Base-by-base conservation (phyloP, 139 green algal species). In the Trebouxia sp. region DNA sequence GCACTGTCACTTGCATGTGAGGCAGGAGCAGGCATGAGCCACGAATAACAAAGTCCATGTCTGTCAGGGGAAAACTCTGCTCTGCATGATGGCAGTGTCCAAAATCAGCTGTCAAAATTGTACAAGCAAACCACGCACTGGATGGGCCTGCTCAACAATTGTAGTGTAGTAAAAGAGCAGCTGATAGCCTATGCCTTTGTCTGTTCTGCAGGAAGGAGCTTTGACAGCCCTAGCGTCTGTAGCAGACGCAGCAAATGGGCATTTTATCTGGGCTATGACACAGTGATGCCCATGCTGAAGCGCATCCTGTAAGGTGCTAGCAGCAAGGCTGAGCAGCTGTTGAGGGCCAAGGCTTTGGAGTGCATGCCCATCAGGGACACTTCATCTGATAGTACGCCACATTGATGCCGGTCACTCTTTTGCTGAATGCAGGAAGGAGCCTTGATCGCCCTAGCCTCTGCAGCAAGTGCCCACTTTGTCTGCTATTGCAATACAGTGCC, bases 261-360 rank as follows among this genome's bases (percentile, higher is more conserved):
- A 93, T 65, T 99, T 99, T 87, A 86, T 90, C 67, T 96, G 94
- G 80, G 88, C 82, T 92, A 92, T 43, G 86, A 87, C 75, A 55
- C 74, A 10, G 92, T 97, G 50, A 97, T 99, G 92, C 96, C 96
- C 38, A 92, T 96, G 84, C 90, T 99, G 78, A 90, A 88, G 55
- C 67, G 86, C 69, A 95, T 99, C 76, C 89, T 99, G 55, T 78
- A 84, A 30, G 80, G 86, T 32, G 91, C 94, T 26, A 89, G 74
- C 12, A 89, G 84, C 58, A 90, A 88, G 69, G 48, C 92, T 42
- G 89, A 97, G 62, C 82, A 88, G 55, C 89, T 97, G 85, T 88
- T 99, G 84, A 89, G 96, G 12, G 94, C 93, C 82, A 98, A 98
- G 91, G 90, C 93, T 15, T 89, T 99, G 77, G 97, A 99, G 90